Base-by-base conservation (phyloP, 768 basidiomycete species). In the Termitomyces sp. region DNA sequence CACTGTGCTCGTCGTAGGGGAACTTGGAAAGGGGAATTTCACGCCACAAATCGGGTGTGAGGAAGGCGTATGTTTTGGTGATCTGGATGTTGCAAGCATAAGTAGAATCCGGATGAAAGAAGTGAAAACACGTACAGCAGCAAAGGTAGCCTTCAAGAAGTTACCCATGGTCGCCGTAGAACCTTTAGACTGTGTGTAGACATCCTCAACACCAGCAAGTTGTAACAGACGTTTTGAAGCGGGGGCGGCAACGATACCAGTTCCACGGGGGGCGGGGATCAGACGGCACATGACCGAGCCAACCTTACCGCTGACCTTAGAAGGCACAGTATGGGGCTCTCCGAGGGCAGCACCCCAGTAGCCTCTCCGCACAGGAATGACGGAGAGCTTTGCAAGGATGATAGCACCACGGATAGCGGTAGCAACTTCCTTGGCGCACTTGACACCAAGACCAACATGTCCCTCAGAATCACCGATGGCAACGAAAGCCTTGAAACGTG, bases 341-440 rank as follows among this genome's bases (percentile, higher is more conserved):
- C 94, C 95, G 71, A 99, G 96, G 71, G 94, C 92, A 70, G 94
- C 92, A 82, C 97, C 97, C 97, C 97, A 99, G 86, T 99, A 99
- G 69, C 97, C 97, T 79, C 97, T 84, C 70, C 97, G 92, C 65
- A 99, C 97, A 69, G 97, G 97, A 73, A 98, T 90, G 74, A 98
- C 93, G 52, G 94, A 94, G 67, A 99, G 86, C 75, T 99, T 99
- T 73, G 97, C 97, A 65, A 95, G 87, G 80, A 98, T 95, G 85
- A 99, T 98, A 67, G 97, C 97, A 65, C 97, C 97, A 71, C 97
- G 95, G 75, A 99, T 99, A 69, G 97, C 97, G 60, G 96, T 97
- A 36, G 97, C 97, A 71, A 98, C 97, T 85, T 99, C 97, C 84
- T 99, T 99, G 68, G 97, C 96, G 74, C 96, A 98, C 82, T 99